Evolutionary conservation across 495 filamentous ascomycete genomes (phyloP), one percentile per base, ranked within the genome.

Genomic region (Opeltia flavorubescens): DNA sequence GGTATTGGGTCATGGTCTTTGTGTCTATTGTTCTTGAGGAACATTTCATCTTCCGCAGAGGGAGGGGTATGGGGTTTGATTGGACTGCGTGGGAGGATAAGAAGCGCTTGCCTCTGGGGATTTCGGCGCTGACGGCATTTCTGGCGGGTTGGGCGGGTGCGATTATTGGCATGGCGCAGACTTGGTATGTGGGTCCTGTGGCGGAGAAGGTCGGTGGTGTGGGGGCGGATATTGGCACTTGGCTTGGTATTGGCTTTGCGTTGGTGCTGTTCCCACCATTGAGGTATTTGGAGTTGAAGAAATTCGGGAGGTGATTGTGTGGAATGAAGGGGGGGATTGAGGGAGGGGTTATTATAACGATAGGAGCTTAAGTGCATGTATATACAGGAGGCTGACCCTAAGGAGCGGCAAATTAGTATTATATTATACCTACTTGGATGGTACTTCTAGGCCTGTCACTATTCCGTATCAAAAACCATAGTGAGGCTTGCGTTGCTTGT

Each of bases 141-240:
- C 45, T 76, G 15, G 47, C 81, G n/a, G 78, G 77, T 0, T 81
- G 77, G 78, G 65, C 62, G 2, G 79, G 78, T 0, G 74, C 76
- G 0, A 66, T 82, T 25, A 54, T 83, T 9, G 74, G 71, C 25
- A 81, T 82, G 77, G 64, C 67, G 41, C 72, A 82, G 61, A 58
- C 65, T 9, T 82, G 69, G 63, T 81, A 68, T 52, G 60, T 68
- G 30, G 79, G 79, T 0, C 76, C 72, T 0, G 56, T 83, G 50
- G 78, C 76, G 12, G 53, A 50, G 23, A 47, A 64, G 49, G 59
- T 70, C 8, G 63, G 67, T 34, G 55, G 57, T 28, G 47, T 54
- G 18, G 55, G 59, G 18, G 62, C 52, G n/a, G 62, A 63, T 49
- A 48, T 72, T 46, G 69, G 69, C 1, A 49, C 69, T 2, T 72